These are phyloP conservation scores for Penicillium paneum DNA, from an alignment of 2,329 filamentous ascomycete genomes.

Conservation along the genomic window DNA sequence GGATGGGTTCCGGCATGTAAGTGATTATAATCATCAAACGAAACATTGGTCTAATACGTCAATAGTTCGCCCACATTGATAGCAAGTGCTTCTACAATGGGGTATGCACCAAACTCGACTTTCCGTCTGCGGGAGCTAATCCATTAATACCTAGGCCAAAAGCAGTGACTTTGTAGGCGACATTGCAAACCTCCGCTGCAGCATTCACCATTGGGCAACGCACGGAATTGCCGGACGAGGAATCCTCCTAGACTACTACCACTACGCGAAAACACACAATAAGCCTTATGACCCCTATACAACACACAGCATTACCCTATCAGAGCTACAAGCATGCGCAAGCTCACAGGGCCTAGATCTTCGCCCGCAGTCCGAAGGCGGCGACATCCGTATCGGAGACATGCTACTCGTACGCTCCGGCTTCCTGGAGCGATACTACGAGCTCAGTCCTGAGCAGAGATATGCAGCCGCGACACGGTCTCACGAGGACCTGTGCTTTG, in stretches of 20 bases:
- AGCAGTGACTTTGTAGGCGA: constrained; percentile 35
- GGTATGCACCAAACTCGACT: constrained; percentile 19
- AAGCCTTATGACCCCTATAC: constrained; percentile 53
- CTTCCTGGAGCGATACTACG: constrained; percentile 57
- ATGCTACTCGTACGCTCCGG: constrained; percentile 65
- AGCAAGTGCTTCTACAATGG: constrained; percentile 43
- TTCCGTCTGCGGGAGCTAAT: background rate
- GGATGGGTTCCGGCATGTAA: constrained; percentile 51
- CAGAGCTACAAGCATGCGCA: constrained; percentile 58
- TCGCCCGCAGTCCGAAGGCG: constrained; percentile 52
- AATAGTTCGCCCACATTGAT: constrained; percentile 38
- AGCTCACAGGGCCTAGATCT: constrained; percentile 61
- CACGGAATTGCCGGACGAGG: constrained; percentile 45
- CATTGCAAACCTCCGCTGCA: constrained; percentile 37
- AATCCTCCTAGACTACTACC: constrained; percentile 43
- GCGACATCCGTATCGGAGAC: constrained; percentile 59
- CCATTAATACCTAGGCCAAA: constrained; percentile 28
- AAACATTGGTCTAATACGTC: background rate
- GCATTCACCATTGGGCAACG: constrained; percentile 43
- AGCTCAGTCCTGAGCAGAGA: constrained; percentile 38
- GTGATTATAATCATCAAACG: constrained; percentile 1
- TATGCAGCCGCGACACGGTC: constrained; percentile 30
- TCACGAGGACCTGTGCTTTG: constrained; percentile 45
- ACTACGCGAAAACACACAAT: constrained; percentile 51
- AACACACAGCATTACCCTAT: constrained; percentile 52